Percentiles rank a stretch among this genome's conserved stretches.
Conservation (phyloP, 78 protist genomes). For the Dictyostelium brefeldianum region DNA sequence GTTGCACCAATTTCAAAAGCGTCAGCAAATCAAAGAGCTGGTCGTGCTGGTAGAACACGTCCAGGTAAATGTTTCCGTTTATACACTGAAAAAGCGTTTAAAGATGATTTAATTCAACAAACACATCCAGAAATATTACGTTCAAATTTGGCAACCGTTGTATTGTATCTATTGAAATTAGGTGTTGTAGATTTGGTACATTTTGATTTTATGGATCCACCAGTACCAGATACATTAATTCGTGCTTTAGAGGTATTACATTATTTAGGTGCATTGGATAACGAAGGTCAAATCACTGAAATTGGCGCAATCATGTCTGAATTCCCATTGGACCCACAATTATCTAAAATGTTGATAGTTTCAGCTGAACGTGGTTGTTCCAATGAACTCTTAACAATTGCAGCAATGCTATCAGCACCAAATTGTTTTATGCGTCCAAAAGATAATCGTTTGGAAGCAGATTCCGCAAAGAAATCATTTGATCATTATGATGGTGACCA, state of each 20-base stretch:
- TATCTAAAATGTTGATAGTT: conserved; percentile 94
- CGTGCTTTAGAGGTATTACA: conserved; percentile 97
- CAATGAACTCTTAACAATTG: conserved; percentile 95
- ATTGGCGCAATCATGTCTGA: conserved; percentile 94
- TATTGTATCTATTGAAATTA: conserved; percentile 94
- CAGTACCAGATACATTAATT: conserved; percentile 99
- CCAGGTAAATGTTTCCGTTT: conserved; percentile 98
- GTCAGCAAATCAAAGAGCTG: conserved; percentile 99
- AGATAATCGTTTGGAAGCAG: conserved; percentile 90
- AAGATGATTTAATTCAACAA: conserved; percentile 91
- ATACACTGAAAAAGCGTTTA: conserved; percentile 94
- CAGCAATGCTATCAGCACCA: conserved; percentile 96
- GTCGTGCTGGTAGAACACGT: conserved; percentile 99
- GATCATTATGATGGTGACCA: conserved; percentile 99
- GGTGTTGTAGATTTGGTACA: conserved; percentile 98
- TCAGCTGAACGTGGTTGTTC: conserved; percentile 88
- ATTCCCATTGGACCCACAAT: conserved; percentile 99
- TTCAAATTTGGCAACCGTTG: conserved; percentile 89
- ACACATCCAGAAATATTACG: conserved; percentile 99
- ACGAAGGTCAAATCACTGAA: conserved; percentile 95
- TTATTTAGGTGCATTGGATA: conserved; percentile 98
- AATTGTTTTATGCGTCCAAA: conserved; percentile 95
- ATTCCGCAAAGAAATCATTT: conserved; percentile 92
- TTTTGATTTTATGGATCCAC: conserved; percentile 99
- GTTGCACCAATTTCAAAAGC: conserved; percentile 99